A percentile compares a stretch with the other conserved stretches of the same genome.
These are phyloP conservation scores for Aspergillus sp. DNA, from an alignment of 2,329 filamentous ascomycete species.

Conservation along the genomic window DNA sequence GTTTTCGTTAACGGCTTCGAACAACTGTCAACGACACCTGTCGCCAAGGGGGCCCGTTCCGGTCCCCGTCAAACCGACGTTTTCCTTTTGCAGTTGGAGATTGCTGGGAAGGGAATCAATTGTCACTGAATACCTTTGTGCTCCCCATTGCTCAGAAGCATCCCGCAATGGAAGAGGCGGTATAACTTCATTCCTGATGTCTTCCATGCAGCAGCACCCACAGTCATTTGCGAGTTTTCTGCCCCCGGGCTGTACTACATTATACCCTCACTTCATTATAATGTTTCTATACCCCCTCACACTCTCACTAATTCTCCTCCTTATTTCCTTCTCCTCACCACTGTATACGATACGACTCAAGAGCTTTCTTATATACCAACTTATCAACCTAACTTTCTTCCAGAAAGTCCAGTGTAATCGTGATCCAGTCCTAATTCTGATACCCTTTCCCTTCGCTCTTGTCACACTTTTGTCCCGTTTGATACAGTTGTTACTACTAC, in stretches of 20 bases:
- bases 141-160: too few relatives aligned
- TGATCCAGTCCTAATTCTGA: constrained; percentile 3
- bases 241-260: neutral
- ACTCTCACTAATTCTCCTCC: neutral
- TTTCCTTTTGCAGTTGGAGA: too few relatives aligned
- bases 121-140: too few relatives aligned
- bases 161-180: neutral
- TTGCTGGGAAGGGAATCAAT: too few relatives aligned
- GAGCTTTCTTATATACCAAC: neutral
- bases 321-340: neutral
- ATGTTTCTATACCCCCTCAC: neutral
- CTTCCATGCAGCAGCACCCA: neutral
- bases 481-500: neutral
- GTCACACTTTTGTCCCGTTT: neutral
- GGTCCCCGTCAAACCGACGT: too few relatives aligned
- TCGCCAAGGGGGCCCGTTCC: too few relatives aligned
- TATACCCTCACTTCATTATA: constrained; percentile 1
- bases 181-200: neutral
- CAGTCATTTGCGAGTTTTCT: neutral
- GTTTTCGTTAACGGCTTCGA: neutral
- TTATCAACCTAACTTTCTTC: neutral
- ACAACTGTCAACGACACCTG: neutral
- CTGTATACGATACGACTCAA: neutral
- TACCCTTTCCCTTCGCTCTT: constrained; percentile 1
- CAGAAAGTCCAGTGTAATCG: neutral